Percentiles rank a stretch among this genome's conserved stretches.
Evolutionary conservation across 1,284 basidiomycete species (phyloP).

Genomic region (Lentinula novae-zelandiae): DNA sequence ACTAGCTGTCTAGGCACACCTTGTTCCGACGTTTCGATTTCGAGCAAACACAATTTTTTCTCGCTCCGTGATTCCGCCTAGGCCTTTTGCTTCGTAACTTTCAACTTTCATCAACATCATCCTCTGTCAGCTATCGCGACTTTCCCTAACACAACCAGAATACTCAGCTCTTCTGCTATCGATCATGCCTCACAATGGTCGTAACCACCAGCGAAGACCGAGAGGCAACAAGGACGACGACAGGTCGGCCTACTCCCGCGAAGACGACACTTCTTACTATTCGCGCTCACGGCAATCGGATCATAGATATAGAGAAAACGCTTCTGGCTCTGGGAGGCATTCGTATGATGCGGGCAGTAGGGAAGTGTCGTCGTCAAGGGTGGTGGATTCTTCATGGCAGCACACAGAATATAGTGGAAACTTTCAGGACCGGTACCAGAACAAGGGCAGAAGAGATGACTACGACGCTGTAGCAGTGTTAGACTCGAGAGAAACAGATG

Average conservation of each 20-base stretch:
- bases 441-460: constrained; percentile 45
- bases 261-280: constrained; percentile 37
- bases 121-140: background rate
- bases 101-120: background rate
- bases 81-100: background rate
- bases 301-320: constrained; percentile 46
- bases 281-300: constrained; percentile 35
- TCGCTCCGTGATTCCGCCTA: background rate
- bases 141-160: background rate
- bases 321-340: constrained; percentile 36
- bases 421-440: constrained; percentile 42
- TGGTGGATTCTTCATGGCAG: constrained; percentile 43
- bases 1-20: background rate
- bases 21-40: background rate
- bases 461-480: constrained; percentile 35
- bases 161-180: background rate
- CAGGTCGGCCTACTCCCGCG: constrained; percentile 43
- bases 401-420: constrained; percentile 50
- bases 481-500: constrained; percentile 35
- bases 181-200: constrained; percentile 49
- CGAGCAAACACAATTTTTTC: background rate
- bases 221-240: constrained; percentile 45
- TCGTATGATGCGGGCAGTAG: constrained; percentile 45
- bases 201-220: constrained; percentile 33
- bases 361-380: constrained; percentile 36